Evolutionary conservation across 2,329 filamentous ascomycete genomes (phyloP), one percentile per base, ranked within the genome.

Genomic region (Septoria petroselini): DNA sequence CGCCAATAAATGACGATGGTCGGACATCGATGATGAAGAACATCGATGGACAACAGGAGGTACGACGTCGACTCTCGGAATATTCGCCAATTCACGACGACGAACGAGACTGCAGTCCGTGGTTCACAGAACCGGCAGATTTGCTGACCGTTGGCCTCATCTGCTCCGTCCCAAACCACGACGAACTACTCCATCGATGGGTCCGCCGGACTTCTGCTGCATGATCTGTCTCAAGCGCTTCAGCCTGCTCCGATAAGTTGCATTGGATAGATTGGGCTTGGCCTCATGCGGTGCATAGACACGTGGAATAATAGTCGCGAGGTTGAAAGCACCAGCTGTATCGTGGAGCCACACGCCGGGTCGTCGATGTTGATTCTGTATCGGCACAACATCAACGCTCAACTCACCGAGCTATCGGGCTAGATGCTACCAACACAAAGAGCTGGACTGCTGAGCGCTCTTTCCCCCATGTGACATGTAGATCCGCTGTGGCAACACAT

Each of bases 1-100:
- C 41, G 41, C 41, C 18, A 29, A 44, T 31, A 34, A 34, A 44
- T 35, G 30, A 43, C 5, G 41, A 43, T 33, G 4, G 7, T 30
- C 39, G 17, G 14, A 18, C 34, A 38, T 19, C 21, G 15, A 21
- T 2, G 12, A 7, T 18, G 31, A 5, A 5, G 12, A n/a, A 2
- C 18, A 35, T 15, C 14, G 7, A 35, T 15, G 14, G 9, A 14
- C 33, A n/a, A 15, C 33, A 35, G 14, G 2, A 15, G 18, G 18
- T 15, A 3, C 3, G 33, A 35, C 33, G n/a, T n/a, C n/a, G n/a
- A n/a, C n/a, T n/a, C n/a, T n/a, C n/a, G n/a, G n/a, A n/a, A n/a
- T n/a, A n/a, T 18, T 7, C 18, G 17, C 7, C 4, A n/a, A 40
- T 7, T 21, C 17, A 21, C 17, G 21, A 17, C 7, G 37, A 40